Percentiles rank a stretch among this genome's conserved stretches.
phyloP scores from a whole-genome alignment of 495 filamentous ascomycete species.

The Xylaria castorea region DNA sequence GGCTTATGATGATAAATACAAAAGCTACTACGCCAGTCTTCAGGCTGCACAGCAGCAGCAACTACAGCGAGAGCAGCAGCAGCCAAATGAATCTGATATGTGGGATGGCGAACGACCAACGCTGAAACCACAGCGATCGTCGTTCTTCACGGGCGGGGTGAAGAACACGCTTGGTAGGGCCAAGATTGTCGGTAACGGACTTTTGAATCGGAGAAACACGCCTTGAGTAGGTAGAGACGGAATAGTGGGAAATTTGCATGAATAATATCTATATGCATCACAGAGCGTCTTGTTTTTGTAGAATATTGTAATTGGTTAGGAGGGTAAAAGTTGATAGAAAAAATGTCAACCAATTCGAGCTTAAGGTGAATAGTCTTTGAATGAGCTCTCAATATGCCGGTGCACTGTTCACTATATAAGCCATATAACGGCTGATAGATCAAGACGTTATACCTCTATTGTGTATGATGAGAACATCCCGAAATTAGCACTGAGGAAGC shows the following conservation, averaged over 20 bases:
- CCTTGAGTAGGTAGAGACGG: not conserved
- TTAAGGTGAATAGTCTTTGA: not conserved
- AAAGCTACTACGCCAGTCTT: slow-evolving; percentile 31
- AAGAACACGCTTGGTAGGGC: slow-evolving; percentile 40
- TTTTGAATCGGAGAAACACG: slow-evolving; percentile 33
- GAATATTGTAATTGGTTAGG: slow-evolving; percentile 2
- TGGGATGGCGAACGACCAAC: slow-evolving; percentile 33
- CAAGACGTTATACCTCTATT: not conserved
- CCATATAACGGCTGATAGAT: not conserved
- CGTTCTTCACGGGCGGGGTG: slow-evolving; percentile 39
- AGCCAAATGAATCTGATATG: slow-evolving; percentile 15
- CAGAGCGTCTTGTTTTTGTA: not conserved
- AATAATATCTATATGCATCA: not conserved
- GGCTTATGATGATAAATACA: slow-evolving; percentile 34
- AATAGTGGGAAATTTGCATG: not conserved
- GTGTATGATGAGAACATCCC: not conserved
- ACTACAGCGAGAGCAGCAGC: slow-evolving; percentile 10
- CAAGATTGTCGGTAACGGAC: slow-evolving; percentile 39
- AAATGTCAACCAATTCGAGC: no score
- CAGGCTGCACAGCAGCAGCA: slow-evolving; percentile 30
- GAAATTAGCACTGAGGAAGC: not conserved
- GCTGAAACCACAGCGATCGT: slow-evolving; percentile 37
- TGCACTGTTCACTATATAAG: not conserved
- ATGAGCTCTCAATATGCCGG: not conserved
- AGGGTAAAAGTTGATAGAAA: not conserved